phyloP scores from a whole-genome alignment of 2,329 filamentous ascomycete genomes.

The Cryphonectria nitschkei region DNA sequence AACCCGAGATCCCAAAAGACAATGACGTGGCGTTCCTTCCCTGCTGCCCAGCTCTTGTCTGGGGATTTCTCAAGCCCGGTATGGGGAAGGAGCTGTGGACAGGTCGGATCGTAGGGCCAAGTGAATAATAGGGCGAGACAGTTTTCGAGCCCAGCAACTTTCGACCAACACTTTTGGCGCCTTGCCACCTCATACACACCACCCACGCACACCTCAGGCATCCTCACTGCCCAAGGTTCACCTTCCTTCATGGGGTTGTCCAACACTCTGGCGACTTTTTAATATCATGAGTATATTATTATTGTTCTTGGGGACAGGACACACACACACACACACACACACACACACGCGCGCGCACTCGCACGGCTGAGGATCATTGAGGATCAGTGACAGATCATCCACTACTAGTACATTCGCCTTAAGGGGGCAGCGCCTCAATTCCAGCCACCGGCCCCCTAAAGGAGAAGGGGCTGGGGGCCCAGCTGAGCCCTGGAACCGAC shows the following conservation, averaged over 20 bases:
- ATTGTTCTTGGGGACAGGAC: background rate
- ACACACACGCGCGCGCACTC: background rate
- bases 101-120: background rate
- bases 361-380: background rate
- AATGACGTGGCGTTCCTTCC: background rate
- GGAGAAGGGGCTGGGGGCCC: background rate
- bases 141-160: background rate
- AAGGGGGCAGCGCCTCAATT: background rate
- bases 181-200: background rate
- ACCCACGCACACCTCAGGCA: too few relatives aligned
- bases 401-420: background rate
- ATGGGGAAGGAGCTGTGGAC: background rate
- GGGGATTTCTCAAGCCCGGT: background rate
- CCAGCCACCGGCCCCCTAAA: background rate
- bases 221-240: background rate
- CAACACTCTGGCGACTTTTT: background rate
- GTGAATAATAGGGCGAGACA: background rate
- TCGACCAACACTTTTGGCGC: background rate
- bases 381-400: conserved; percentile 14
- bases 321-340: background rate
- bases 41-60: background rate
- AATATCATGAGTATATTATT: too few relatives aligned
- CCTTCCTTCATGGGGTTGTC: background rate
- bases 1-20: background rate
- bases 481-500: background rate